These are phyloP conservation scores for Tetracladium maxilliforme DNA, from an alignment of 2,329 filamentous ascomycete species.

Conservation along the genomic window DNA sequence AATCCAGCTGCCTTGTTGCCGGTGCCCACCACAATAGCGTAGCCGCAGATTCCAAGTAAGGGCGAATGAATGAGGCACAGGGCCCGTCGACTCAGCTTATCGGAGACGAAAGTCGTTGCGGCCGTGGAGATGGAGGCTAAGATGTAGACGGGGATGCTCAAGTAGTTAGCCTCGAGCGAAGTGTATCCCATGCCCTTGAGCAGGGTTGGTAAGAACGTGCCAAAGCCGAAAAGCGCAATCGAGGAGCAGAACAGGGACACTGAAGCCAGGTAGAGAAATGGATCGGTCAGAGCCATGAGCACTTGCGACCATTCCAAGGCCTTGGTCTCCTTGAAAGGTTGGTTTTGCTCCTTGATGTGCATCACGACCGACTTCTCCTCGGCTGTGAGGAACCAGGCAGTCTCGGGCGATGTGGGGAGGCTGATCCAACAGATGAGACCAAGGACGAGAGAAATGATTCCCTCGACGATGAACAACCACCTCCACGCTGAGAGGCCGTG, in stretches of 20 bases:
- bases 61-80: constrained; percentile 13
- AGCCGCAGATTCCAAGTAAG: constrained; percentile 15
- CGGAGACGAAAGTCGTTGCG: constrained; percentile 13
- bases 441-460: constrained; percentile 8
- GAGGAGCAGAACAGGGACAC: constrained; percentile 17
- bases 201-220: constrained; percentile 17
- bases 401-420: constrained; percentile 10
- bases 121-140: constrained; percentile 12
- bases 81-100: constrained; percentile 14
- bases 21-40: constrained; percentile 16
- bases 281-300: constrained; percentile 13
- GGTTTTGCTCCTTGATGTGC: constrained; percentile 12
- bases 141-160: constrained; percentile 19
- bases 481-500: constrained; percentile 12
- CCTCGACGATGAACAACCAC: constrained; percentile 12
- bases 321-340: constrained; percentile 12
- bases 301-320: constrained; percentile 14
- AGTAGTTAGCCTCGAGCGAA: constrained; percentile 13
- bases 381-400: constrained; percentile 12
- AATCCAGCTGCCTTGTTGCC: constrained; percentile 14
- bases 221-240: constrained; percentile 16
- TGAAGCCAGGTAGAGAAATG: constrained; percentile 13
- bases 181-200: constrained; percentile 6
- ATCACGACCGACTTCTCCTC: constrained; percentile 11
- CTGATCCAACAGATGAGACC: constrained; percentile 9